Evolutionary conservation across 2,329 filamentous ascomycete species (phyloP).

Genomic region (Talaromyces sp.): DNA sequence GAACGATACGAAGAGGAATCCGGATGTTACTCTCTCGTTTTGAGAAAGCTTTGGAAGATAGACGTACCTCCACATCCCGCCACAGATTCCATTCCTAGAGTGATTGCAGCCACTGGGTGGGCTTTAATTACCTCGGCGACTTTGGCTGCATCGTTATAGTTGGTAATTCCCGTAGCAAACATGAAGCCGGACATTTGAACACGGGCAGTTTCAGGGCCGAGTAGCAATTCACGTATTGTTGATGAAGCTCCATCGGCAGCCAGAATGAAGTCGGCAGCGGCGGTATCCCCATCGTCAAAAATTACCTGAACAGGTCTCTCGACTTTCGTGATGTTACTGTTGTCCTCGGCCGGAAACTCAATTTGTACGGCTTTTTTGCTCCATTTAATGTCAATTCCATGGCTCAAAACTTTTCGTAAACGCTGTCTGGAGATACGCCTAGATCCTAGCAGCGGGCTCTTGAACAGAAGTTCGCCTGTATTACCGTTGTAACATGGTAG

Average conservation of each 20-base stretch:
- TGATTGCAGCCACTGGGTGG: constrained; percentile 14
- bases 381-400: constrained; percentile 12
- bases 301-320: not conserved
- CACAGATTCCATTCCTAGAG: constrained; percentile 14
- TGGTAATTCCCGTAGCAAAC: constrained; percentile 10
- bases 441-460: constrained; percentile 12
- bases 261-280: constrained; percentile 7
- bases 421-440: constrained; percentile 13
- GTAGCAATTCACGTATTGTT: constrained; percentile 8
- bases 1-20: not conserved
- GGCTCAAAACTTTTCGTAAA: constrained; percentile 7
- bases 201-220: not conserved
- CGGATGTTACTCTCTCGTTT: not conserved
- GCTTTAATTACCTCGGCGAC: constrained; percentile 12
- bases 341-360: not conserved
- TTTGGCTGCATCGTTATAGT: constrained; percentile 9
- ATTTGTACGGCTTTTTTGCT: not conserved
- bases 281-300: not conserved
- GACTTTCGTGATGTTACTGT: too few relatives aligned
- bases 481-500: constrained; percentile 14
- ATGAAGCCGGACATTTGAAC: constrained; percentile 12
- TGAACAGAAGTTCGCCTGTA: constrained; percentile 15
- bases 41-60: not conserved
- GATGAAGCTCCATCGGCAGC: constrained; percentile 13
- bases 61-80: constrained; percentile 14